Base-by-base conservation (phyloP, 352 stramenopile genomes). In the Pythium folliculosum region DNA sequence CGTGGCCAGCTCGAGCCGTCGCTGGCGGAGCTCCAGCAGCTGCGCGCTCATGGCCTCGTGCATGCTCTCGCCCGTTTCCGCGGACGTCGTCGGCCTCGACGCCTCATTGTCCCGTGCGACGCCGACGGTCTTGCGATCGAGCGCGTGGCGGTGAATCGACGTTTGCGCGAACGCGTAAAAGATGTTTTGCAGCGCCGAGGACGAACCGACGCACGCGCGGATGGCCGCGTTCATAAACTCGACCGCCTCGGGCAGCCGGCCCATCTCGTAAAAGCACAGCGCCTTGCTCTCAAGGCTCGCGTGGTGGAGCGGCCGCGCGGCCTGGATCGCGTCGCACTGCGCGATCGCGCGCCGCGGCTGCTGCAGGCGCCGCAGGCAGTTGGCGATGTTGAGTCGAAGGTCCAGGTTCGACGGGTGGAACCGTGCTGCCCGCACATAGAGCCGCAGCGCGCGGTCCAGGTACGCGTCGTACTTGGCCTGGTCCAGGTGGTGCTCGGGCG, bases 351-450 rank as follows among this genome's bases (percentile, higher is more conserved):
- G 69, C 19, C 38, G 22, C 17, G 80, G 62, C n/a, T 83, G 70
- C 13, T 65, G 58, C 40, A 86, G 67, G 25, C 84, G 84, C 1
- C 82, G 72, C 48, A 94, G 73, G 43, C 83, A 89, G 45, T 88
- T 88, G 2, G 77, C 80, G 22, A 94, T 75, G 48, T 94, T 91
- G 32, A 94, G 73, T 1, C 83, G 77, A 14, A 91, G 51, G 27
- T 88, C 77, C 16, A 76, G 56, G 51, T 86, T 90, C 0, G 75
- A 86, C 13, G 83, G 85, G 32, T 94, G 75, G 21, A 94, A 68
- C 38, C 83, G 75, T 5, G 65, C 73, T 6, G 85, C 81, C 3
- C 82, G 80, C 21, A 91, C 25, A 62, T 94, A 94, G 67, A 90
- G 87, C n/a, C 84, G 74, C 48, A 85, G 71, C 22, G 85, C 81